Base-by-base conservation (phyloP, 352 stramenopile species). In the Blastocystis sp. region DNA sequence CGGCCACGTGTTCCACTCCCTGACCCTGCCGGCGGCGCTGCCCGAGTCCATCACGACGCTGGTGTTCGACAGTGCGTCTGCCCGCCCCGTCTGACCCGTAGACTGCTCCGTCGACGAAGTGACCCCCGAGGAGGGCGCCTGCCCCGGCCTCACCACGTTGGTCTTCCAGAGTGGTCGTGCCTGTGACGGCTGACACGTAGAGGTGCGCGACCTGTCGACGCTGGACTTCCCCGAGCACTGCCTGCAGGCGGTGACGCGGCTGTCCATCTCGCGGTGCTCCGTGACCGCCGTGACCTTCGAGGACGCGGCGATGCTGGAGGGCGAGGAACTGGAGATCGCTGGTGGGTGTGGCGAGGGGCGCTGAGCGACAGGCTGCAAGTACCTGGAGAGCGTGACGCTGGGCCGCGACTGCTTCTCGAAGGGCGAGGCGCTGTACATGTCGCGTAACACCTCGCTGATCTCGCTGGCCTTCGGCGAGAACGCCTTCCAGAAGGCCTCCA, bases 41-140 rank as follows among this genome's bases (percentile, higher is more conserved):
- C 74, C 74, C 34, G 74, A 69, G 74, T 59, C 21, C 17, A 28
- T 84, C 11, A 38, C 4, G 38, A 45, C 38, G 38, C 52, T 84
- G 34, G 74, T 84, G 1, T 84, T 84, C 53, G 74, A 84, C 28
- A 70, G 74, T 84, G 19, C 4, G 7, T 10, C 28, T 43, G 34
- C 5, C 34, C 48, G 45, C 59, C 7, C n/a, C 3, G 21, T 1
- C 2, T 45, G 2, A 66, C 10, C 56, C 7, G 9, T 70, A 84
- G 74, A 67, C 45, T 84, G 74, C 53, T 28, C 40, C n/a, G 69
- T 84, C 14, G 52, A 41, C 19, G 38, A 38, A 41, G 28, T 84
- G 2, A 59, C 65, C 2, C 43, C 69, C 19, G 74, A 84, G 23
- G 74, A 84, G 48, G 34, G 56, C 38, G 74, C 40, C 10, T 53